These are phyloP conservation scores for Colletotrichum tanaceti DNA, from an alignment of 2,329 filamentous ascomycete genomes.

Conservation along the genomic window DNA sequence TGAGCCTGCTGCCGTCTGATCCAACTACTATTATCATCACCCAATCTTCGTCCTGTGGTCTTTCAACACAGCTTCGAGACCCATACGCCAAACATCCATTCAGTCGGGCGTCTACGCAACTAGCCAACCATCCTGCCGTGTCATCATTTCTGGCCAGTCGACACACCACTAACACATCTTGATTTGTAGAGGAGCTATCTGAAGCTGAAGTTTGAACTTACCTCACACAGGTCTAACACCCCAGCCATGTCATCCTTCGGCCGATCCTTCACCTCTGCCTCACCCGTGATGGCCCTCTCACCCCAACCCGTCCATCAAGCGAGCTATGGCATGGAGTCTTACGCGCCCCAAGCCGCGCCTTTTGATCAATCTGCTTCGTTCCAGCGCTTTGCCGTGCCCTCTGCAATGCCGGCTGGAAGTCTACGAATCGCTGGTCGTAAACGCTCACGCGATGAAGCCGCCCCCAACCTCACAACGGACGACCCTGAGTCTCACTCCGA, in stretches of 20 bases:
- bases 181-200: slow-evolving; percentile 38
- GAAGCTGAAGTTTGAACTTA: slow-evolving; percentile 46
- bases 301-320: slow-evolving; percentile 51
- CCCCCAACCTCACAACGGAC: slow-evolving; percentile 73
- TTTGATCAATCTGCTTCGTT: slow-evolving; percentile 56
- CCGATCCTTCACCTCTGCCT: slow-evolving; percentile 55
- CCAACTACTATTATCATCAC: not conserved
- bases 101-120: not conserved
- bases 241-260: slow-evolving; percentile 58
- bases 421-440: slow-evolving; percentile 72
- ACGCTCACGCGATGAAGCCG: slow-evolving; percentile 80
- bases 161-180: slow-evolving; percentile 27
- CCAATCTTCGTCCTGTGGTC: not conserved
- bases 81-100: not conserved
- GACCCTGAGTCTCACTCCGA: slow-evolving; percentile 50
- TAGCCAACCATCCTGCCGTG: not conserved
- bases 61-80: not conserved
- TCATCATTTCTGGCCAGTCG: not conserved
- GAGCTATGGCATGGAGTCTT: slow-evolving; percentile 51
- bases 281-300: slow-evolving; percentile 58
- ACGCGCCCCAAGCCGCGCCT: slow-evolving; percentile 48
- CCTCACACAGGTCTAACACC: slow-evolving; percentile 46
- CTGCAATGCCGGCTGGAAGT: slow-evolving; percentile 43
- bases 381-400: slow-evolving; percentile 37
- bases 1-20: not conserved